Conservation (phyloP, 179 eudicot genomes). For the Beta corolliflora region DNA sequence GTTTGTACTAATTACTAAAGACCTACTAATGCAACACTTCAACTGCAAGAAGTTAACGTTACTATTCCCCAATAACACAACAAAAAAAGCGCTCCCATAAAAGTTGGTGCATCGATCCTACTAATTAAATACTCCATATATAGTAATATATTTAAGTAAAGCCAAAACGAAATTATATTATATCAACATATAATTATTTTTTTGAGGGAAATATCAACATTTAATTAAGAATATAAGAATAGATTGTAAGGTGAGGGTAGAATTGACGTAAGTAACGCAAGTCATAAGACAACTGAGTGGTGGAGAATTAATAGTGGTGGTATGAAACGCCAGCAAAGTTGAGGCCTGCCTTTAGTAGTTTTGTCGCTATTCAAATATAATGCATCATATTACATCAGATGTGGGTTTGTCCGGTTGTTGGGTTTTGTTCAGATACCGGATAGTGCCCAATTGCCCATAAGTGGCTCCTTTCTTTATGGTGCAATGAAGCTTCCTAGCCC, state of each 20-base stretch:
- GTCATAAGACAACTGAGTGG: too few relatives aligned
- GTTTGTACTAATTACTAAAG: not conserved
- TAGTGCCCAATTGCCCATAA: not conserved
- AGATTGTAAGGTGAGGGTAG: not conserved
- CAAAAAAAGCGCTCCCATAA: not conserved
- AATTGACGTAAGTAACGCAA: too few relatives aligned
- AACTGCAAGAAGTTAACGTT: not conserved
- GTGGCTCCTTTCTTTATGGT: slow-evolving; percentile 13
- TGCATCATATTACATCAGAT: not conserved
- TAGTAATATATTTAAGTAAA: too few relatives aligned
- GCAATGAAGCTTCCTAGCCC: slow-evolving; percentile 8
- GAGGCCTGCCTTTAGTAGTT: too few relatives aligned
- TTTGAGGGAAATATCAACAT: too few relatives aligned
- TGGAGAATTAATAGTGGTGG: not conserved
- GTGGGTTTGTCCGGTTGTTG: slow-evolving; percentile 24
- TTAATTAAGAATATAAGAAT: too few relatives aligned
- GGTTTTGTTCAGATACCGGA: not conserved
- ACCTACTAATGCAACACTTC: not conserved
- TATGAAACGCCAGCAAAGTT: not conserved
- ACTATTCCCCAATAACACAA: not conserved
- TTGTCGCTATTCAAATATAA: not conserved
- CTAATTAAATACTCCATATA: not conserved
- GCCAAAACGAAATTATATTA: too few relatives aligned
- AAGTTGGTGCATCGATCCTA: slow-evolving; percentile 9
- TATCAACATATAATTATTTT: too few relatives aligned